Conservation (phyloP, 805 yeast genomes). For the Myxozyma nipponensis region DNA sequence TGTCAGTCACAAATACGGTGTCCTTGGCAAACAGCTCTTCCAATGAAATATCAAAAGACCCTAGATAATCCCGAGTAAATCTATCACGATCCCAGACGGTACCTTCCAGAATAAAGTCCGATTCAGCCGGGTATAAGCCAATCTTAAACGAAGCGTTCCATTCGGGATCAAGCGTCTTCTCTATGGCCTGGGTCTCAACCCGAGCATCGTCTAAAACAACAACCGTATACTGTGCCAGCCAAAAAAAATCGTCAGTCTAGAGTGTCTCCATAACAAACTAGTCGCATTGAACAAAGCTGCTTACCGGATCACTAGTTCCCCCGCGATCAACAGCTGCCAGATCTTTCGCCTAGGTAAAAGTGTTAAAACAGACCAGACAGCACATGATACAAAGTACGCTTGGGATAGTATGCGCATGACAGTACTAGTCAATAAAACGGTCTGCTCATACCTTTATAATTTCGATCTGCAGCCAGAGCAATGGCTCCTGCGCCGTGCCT, state of each 20-base stretch:
- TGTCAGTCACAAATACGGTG: slow-evolving; percentile 5
- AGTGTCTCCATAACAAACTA: background rate
- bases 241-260: background rate
- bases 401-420: too few relatives aligned
- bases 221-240: slow-evolving; percentile 27
- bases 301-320: slow-evolving; percentile 26
- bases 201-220: slow-evolving; percentile 32
- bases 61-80: slow-evolving; percentile 28
- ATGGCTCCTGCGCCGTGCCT: slow-evolving; percentile 7
- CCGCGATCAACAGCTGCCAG: slow-evolving; percentile 22
- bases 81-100: slow-evolving; percentile 35
- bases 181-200: slow-evolving; percentile 50
- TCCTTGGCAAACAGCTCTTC: slow-evolving; percentile 10
- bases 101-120: slow-evolving; percentile 18
- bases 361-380: too few relatives aligned
- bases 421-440: too few relatives aligned
- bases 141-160: slow-evolving; percentile 69
- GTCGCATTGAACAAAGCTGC: slow-evolving; percentile 1
- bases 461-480: slow-evolving; percentile 8
- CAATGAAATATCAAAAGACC: slow-evolving; percentile 23
- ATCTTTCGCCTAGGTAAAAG: slow-evolving; percentile 25
- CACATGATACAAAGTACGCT: too few relatives aligned
- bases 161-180: slow-evolving; percentile 65
- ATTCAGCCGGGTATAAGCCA: slow-evolving; percentile 36
- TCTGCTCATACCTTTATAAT: slow-evolving; percentile 8